Base-by-base conservation (phyloP, 179 eudicot genomes). In the Spinacia oleracea region DNA sequence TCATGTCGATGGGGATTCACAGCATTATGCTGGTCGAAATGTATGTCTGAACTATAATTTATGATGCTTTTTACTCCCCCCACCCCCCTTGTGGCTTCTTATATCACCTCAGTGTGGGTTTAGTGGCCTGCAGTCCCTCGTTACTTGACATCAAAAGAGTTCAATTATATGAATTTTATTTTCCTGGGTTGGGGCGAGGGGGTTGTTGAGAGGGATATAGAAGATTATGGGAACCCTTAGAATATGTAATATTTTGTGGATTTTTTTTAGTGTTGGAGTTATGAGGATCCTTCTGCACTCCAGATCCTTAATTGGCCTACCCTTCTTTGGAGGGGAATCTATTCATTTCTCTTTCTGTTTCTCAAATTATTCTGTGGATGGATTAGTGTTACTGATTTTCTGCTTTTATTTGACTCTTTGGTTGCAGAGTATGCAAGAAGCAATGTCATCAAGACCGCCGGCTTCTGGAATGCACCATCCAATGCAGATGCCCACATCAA, bases 371-470 rank as follows among this genome's bases (percentile, higher is more conserved):
- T 46, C 25, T 48, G 15, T 29, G 58, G 21, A 5, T 71, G 32
- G 1, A 9, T 23, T 70, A 35, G 11, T 64, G 48, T 75, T 58
- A 58, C 42, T 75, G 20, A 40, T 82, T 59, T 38, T 10, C 11
- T 45, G 31, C 42, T 9, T 70, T 42, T 56, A n/a, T 10, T 38
- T 38, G 40, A 38, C 35, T 70, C 9, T 80, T 80, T 77, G 51
- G 9, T 70, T 84, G 85, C 90, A 90, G 95, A 84, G 78, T 72
- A 80, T 73, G 42, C 86, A 83, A 53, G 87, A 91, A 56, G 62
- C 84, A 40, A 75, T 77, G 81, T 50, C 80, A 27, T 69, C 84
- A 83, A 88, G 83, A 73, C 84, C 87, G 27, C 77, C 80, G 63
- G 83, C 81, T 38, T 85, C 89, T 9, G 86, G 86, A 79, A 31